These are phyloP conservation scores for Candida loeiensis DNA, from an alignment of 805 yeast species.

Conservation along the genomic window DNA sequence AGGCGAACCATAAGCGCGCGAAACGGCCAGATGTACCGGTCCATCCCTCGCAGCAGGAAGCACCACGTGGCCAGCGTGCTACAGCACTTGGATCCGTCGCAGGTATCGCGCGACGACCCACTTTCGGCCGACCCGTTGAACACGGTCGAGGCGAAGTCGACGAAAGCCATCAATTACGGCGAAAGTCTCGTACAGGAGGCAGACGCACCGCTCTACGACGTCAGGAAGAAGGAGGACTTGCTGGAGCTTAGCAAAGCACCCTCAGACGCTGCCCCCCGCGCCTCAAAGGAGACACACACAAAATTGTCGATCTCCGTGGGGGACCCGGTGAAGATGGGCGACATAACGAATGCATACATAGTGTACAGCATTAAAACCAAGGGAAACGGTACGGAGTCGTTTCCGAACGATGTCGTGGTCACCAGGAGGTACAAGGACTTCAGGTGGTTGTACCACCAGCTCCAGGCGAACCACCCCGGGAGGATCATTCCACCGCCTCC, in stretches of 20 bases:
- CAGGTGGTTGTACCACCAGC: constrained; percentile 88
- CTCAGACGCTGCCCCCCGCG: constrained; percentile 6
- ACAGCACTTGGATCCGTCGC: constrained; percentile 22
- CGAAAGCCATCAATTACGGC: constrained; percentile 21
- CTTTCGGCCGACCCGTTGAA: constrained; percentile 11
- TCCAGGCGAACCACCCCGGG: constrained; percentile 86
- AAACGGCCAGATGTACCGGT: constrained; percentile 28
- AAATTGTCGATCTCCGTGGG: constrained; percentile 69
- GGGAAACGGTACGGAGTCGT: constrained; percentile 20
- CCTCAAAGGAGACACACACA: constrained; percentile 18
- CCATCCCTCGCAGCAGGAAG: constrained; percentile 28
- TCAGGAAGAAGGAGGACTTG: constrained; percentile 17
- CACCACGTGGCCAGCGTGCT: constrained; percentile 27
- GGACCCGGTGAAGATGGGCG: constrained; percentile 91
- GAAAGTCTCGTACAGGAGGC: constrained; percentile 42
- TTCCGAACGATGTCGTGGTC: constrained; percentile 37
- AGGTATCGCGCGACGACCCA: constrained; percentile 7
- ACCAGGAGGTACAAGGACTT: constrained; percentile 88
- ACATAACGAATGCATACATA: constrained; percentile 81
- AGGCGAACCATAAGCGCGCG: constrained; percentile 7
- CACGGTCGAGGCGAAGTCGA: constrained; percentile 16
- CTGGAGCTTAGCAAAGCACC: constrained; percentile 1
- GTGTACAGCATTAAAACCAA: constrained; percentile 75
- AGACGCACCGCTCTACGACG: constrained; percentile 53
- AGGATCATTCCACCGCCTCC: constrained; percentile 87